Base-by-base conservation (phyloP, 129 eudicot species). In the Artemisia annua region DNA sequence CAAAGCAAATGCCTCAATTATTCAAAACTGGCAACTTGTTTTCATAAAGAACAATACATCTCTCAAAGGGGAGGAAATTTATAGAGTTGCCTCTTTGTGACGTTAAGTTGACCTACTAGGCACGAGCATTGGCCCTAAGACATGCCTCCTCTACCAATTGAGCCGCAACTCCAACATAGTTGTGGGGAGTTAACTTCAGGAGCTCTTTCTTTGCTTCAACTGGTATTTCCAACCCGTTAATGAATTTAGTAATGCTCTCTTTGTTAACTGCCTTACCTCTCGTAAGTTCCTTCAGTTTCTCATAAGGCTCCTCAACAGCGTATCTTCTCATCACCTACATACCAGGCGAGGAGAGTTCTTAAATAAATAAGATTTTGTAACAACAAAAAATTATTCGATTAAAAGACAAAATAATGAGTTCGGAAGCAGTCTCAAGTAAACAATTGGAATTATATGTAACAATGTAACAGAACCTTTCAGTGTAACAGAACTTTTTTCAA, bases 251-350 rank as follows among this genome's bases (percentile, higher is more conserved):
- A 67, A 90, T 86, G 72, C 91, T 88, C 78, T 90, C 89, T 72
- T 77, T 77, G 49, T 85, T 83, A 46, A 94, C 96, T n/a, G 84
- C 82, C 81, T 81, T 84, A 78, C 96, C 99, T 79, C 99, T 81
- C 0, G 99, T 94, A 61, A 94, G 90, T 78, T 88, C 99, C 85
- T 94, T 94, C 19, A 90, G 82, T 75, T 94, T 94, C 90, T 94
- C 99, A 58, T 90, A 90, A 26, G 97, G 99, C 85, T 94, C 99
- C n/a, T 91, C 94, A 58, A 94, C 92, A 20, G 88, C 97, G 66
- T 90, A 86, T 80, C 97, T 86, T 79, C 99, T 80, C 99, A 94
- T 94, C 73, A 94, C 98, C 98, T 94, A 43, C 4, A 51, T 56
- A 71, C 39, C 69, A 11, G 11, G 0, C 0, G 46, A 39, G 11